Base-by-base conservation (phyloP, 2,329 filamentous ascomycete genomes). In the Aspergillus eucalypticola region DNA sequence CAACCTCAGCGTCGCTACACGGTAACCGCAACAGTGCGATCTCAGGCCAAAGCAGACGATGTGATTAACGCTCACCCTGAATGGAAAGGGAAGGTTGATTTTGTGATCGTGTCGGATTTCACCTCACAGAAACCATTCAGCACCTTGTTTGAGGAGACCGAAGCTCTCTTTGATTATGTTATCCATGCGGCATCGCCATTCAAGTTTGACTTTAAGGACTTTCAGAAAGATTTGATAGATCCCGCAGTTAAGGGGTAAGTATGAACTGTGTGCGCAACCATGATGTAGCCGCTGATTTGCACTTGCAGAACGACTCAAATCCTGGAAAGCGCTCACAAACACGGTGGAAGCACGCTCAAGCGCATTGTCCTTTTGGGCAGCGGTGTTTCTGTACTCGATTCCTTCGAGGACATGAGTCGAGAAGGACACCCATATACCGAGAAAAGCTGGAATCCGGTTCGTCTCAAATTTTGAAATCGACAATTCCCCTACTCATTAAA, bases 171-270 rank as follows among this genome's bases (percentile, higher is more conserved):
- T 55, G 81, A 84, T 59, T 82, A 82, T 52, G 84, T 88, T 41
- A 75, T 87, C 56, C 85, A 88, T 76, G 86, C 85, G 2, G 86
- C 86, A 0, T 86, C 83, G 53, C 85, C 86, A 0, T 83, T 87
- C 71, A 83, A 85, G 67, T 85, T 80, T 74, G 79, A 81, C 7
- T 59, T 63, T 21, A 35, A 53, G 39, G 68, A 67, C 62, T 67
- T 65, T 25, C 58, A 61, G 25, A 67, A 63, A 41, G 84, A 86
- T 59, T 78, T 88, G 29, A 73, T 88, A 58, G 81, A 86, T 66
- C 85, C 85, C 1, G 85, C 85, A 4, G 75, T 86, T 3, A 57
- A 27, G 44, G 64, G 65, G 65, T 67, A 25, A 59, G 84, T 63
- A 1, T 7, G 3, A 13, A 15, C 19, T 11, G 1, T 32, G 23